A percentile compares a stretch with the other conserved stretches of the same genome.
Conservation (phyloP, 2,329 filamentous ascomycete genomes). For the Alternaria arborescens region DNA sequence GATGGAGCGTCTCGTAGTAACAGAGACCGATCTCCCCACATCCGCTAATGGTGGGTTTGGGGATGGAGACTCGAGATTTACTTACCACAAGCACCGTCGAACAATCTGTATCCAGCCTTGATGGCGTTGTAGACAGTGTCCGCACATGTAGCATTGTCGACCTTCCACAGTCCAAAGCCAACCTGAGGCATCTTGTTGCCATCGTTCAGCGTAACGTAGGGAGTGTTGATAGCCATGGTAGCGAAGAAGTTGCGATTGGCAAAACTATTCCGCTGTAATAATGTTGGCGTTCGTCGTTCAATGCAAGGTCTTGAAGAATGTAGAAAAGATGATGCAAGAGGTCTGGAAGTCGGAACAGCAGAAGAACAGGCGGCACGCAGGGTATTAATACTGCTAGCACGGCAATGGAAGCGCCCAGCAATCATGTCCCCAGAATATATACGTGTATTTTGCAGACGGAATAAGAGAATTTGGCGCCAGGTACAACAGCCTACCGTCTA, state of each 20-base stretch:
- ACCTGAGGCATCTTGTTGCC: conserved; percentile 50
- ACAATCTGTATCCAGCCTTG: conserved; percentile 50
- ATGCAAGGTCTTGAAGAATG: conserved; percentile 13
- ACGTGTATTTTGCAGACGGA: conserved; percentile 22
- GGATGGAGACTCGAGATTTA: conserved; percentile 6
- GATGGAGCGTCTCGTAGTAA: conserved; percentile 5
- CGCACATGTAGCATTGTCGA: conserved; percentile 43
- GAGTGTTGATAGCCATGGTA: conserved; percentile 40
- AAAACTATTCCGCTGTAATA: conserved; percentile 8
- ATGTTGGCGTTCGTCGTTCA: conserved; percentile 13
- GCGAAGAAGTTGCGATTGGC: conserved; percentile 26
- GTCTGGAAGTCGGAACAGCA: conserved; percentile 16
- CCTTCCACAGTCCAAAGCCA: conserved; percentile 48
- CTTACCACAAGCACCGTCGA: conserved; percentile 50
- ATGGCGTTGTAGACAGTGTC: conserved; percentile 49
- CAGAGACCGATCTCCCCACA: background rate
- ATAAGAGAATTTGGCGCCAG: conserved; percentile 23
- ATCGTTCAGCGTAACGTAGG: conserved; percentile 45
- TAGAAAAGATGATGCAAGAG: conserved; percentile 13
- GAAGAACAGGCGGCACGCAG: conserved; percentile 23
- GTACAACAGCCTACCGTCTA: conserved; percentile 27
- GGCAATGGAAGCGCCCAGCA: conserved; percentile 24
- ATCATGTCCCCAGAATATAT: conserved; percentile 25
- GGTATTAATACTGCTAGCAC: conserved; percentile 35
- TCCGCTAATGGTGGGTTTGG: background rate